These are phyloP conservation scores for Lipomyces yamanashiensis DNA, from an alignment of 805 yeast species.

Conservation along the genomic window DNA sequence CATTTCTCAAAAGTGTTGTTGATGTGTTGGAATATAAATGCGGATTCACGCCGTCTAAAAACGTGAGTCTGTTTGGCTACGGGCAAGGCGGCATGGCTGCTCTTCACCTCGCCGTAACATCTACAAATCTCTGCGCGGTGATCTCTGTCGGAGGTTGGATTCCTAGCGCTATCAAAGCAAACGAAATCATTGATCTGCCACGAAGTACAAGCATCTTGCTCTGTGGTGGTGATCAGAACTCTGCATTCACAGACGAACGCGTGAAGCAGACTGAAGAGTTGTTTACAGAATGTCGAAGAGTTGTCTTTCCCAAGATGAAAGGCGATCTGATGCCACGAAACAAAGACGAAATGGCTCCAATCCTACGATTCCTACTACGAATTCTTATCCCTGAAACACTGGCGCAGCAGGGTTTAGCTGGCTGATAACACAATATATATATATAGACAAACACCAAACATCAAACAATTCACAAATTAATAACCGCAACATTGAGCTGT, in stretches of 20 bases:
- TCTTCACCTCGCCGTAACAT: conserved; percentile 26
- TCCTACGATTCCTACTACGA: conserved; percentile 28
- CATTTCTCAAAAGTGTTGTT: conserved; percentile 14
- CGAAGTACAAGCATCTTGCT: conserved; percentile 30
- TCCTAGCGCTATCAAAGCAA: conserved; percentile 21
- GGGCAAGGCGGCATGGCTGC: conserved; percentile 38
- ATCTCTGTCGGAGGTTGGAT: conserved; percentile 37
- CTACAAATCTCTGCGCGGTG: conserved; percentile 29
- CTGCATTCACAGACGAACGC: conserved; percentile 27
- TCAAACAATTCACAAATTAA: background rate
- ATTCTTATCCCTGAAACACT: conserved; percentile 20
- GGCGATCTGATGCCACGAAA: conserved; percentile 36
- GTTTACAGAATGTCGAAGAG: conserved; percentile 27
- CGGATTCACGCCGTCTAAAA: conserved; percentile 21
- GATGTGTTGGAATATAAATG: conserved; percentile 27
- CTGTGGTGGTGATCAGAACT: conserved; percentile 30
- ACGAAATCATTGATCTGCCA: conserved; percentile 30
- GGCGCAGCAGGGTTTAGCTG: conserved; percentile 15
- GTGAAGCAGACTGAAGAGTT: conserved; percentile 16
- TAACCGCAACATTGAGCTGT: background rate
- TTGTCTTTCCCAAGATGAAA: conserved; percentile 20
- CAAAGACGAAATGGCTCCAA: conserved; percentile 37
- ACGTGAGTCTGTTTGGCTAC: conserved; percentile 36
- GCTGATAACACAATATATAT: background rate
- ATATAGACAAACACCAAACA: background rate